Evolutionary conservation across 176 grass and related monocot genomes (phyloP), one percentile per base, ranked within the genome.

Genomic region (Cenchrus fungigraminus): DNA sequence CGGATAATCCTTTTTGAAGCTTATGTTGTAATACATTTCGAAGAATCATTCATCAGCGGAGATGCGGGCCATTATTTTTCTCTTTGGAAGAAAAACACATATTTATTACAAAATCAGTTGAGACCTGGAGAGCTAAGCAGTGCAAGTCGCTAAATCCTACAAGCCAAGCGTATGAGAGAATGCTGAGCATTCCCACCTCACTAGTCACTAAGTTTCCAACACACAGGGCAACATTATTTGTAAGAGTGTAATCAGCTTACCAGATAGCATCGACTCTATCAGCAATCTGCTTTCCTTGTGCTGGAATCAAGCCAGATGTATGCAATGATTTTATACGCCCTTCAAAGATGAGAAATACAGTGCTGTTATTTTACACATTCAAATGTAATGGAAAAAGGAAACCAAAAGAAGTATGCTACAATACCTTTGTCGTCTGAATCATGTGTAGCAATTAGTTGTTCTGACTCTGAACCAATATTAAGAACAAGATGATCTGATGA

Each of bases 341-440:
- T 98, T 87, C 59, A 85, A 90, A 86, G 7, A 70, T 79, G 64
- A 76, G 45, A 92, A 84, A 85, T 51, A 50, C 5, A 37, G 51
- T 19, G 44, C 5, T 77, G 40, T 92, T 83, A 90, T 70, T 83
- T 55, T 55, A 74, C 80, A 74, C 59, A 11, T 32, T 54, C 16
- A 73, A 86, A 44, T 46, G 12, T 79, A 65, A 83, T 25, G 2
- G 45, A 53, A 62, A 19, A 85, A 56, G 37, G 37, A 73, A 1
- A 17, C 12, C 2, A 20, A 20, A 76, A 85, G 29, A 53, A 32
- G 25, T 45, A 79, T 28, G 37, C 9, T 79, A 62, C 15, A 54
- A 58, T 93, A 98, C 96, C 96, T 89, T 98, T 98, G 79, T 88
- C 96, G 72, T 95, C 96, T 5, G 73, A 89, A 88, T 95, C 96